Conservation (phyloP, 2,329 filamentous ascomycete species). For the Sporothrix inflata region DNA sequence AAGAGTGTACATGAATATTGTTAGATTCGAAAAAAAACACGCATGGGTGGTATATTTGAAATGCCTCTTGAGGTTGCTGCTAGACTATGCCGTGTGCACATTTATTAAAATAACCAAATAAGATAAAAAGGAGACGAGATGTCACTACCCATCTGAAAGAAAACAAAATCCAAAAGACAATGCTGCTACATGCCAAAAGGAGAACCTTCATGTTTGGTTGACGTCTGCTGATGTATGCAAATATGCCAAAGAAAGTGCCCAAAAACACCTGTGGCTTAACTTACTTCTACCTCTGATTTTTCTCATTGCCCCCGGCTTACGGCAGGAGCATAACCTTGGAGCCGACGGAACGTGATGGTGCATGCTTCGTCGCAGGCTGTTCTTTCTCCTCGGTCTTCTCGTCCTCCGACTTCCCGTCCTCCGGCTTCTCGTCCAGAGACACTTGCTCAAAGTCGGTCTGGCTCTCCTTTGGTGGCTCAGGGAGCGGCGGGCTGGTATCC, state of each 20-base stretch:
- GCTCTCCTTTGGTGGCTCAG: not conserved
- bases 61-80: not conserved
- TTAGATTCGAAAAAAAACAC: not conserved
- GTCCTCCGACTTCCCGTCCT: not conserved
- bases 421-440: not conserved
- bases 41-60: not conserved
- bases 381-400: not conserved
- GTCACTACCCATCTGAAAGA: not conserved
- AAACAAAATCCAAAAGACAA: not conserved
- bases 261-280: too few relatives aligned
- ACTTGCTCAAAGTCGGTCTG: not conserved
- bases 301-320: not conserved
- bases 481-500: not conserved
- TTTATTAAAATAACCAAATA: constrained; percentile 2
- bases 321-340: constrained; percentile 32
- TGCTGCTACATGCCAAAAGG: not conserved
- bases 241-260: too few relatives aligned
- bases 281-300: not conserved
- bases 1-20: too few relatives aligned
- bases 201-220: not conserved
- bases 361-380: not conserved
- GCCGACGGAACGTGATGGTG: constrained; percentile 12
- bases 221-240: not conserved
- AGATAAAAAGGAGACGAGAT: not conserved
- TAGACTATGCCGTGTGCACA: not conserved